Percentiles rank a stretch among this genome's conserved stretches.
Evolutionary conservation across 1,284 basidiomycete genomes (phyloP).

Genomic region (Vanrija humicola): DNA sequence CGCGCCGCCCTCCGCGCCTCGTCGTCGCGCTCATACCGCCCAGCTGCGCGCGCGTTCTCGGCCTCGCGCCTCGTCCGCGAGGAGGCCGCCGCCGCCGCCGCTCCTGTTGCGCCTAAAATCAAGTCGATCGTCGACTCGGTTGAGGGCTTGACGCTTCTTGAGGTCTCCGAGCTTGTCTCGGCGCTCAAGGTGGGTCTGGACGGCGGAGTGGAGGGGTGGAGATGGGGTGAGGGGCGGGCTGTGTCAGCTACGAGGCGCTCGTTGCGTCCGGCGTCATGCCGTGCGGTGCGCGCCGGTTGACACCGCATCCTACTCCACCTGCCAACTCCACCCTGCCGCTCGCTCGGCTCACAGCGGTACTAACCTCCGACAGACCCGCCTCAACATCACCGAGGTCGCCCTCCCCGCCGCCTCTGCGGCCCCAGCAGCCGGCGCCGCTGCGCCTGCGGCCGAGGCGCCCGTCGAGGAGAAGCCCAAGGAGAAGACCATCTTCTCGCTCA

Average conservation of each 20-base stretch:
- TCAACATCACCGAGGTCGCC: slow-evolving; percentile 98
- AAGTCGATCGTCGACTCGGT: slow-evolving; percentile 89
- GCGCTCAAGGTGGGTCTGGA: slow-evolving; percentile 70
- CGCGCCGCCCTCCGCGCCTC: slow-evolving; percentile 23
- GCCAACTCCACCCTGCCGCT: neutral
- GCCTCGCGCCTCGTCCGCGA: slow-evolving; percentile 23
- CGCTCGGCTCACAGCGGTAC: neutral
- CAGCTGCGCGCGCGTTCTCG: slow-evolving; percentile 25
- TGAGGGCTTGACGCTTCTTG: slow-evolving; percentile 80
- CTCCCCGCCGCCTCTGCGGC: slow-evolving; percentile 76
- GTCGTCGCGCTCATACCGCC: slow-evolving; percentile 17
- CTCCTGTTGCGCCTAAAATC: slow-evolving; percentile 57
- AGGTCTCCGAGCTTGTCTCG: slow-evolving; percentile 93
- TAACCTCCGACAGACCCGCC: slow-evolving; percentile 59
- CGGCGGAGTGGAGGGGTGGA: neutral
- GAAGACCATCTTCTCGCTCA: slow-evolving; percentile 96
- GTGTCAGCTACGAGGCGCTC: neutral
- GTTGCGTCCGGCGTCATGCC: too few relatives aligned
- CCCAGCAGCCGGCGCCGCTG: slow-evolving; percentile 55
- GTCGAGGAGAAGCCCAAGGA: slow-evolving; percentile 93
- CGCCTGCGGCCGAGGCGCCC: slow-evolving; percentile 50
- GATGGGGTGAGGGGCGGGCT: neutral
- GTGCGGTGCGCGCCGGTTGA: too few relatives aligned
- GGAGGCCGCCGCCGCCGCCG: slow-evolving; percentile 23
- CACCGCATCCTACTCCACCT: neutral